Percentiles rank a stretch among this genome's conserved stretches.
Conservation (phyloP, 768 basidiomycete genomes). For the Chlorophyllum brunneum region DNA sequence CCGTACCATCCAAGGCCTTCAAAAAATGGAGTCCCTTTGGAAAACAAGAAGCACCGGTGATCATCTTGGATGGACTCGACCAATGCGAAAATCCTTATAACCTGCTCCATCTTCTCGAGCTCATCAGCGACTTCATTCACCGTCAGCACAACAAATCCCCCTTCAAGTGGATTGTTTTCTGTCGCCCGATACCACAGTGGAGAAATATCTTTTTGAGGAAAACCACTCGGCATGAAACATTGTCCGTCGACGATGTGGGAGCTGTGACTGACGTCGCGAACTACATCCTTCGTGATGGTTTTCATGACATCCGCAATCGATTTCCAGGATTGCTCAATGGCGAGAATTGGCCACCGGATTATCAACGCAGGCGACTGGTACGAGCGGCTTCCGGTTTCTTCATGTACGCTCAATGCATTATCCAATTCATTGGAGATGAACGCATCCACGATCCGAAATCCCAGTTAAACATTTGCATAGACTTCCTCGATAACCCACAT, state of each 20-base stretch:
- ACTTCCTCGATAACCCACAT: neutral
- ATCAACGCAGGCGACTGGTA: neutral
- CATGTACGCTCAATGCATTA: neutral
- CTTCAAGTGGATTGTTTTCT: neutral
- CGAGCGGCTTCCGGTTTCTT: neutral
- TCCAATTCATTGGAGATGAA: neutral
- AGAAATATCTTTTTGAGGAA: neutral
- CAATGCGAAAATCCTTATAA: neutral
- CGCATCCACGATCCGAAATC: neutral
- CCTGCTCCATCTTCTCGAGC: neutral
- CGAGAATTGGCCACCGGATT: neutral
- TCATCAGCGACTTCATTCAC: neutral
- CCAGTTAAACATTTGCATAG: neutral
- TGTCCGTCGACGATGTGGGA: neutral
- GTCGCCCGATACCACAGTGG: neutral
- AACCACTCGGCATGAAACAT: neutral
- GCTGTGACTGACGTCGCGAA: neutral
- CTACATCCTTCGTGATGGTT: neutral
- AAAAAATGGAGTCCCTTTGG: neutral
- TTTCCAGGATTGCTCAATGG: neutral
- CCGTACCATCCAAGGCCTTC: neutral
- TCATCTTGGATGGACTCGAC: conserved; percentile 2
- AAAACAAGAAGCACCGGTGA: neutral
- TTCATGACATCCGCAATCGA: neutral
- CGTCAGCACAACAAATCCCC: neutral